Conservation (phyloP, 2,329 filamentous ascomycete species). For the Chrysosporium keratinophilum region DNA sequence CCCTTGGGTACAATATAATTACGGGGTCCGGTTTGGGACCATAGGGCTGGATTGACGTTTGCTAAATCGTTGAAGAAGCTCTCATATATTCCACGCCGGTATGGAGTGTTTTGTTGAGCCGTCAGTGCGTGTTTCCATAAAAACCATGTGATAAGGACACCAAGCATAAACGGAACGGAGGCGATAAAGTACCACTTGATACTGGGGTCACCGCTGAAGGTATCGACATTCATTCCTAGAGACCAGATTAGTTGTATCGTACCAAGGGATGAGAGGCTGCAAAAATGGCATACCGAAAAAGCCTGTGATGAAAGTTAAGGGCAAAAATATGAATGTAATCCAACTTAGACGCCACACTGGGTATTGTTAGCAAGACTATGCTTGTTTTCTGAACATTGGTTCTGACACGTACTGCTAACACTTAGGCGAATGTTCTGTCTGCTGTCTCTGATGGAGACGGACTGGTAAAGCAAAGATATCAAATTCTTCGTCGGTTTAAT, state of each 20-base stretch:
- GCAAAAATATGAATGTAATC: constrained; percentile 34
- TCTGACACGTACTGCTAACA: constrained; percentile 37
- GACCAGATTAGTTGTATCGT: neutral
- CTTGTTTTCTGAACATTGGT: neutral
- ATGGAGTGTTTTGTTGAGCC: constrained; percentile 35
- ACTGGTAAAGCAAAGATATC: constrained; percentile 45
- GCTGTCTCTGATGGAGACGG: constrained; percentile 44
- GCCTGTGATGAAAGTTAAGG: constrained; percentile 41
- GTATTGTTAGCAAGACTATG: neutral
- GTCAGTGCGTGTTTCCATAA: constrained; percentile 39
- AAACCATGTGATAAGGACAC: constrained; percentile 41
- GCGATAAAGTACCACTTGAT: constrained; percentile 45
- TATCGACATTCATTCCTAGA: constrained; percentile 44
- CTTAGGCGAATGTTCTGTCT: constrained; percentile 41
- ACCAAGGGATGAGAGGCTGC: neutral
- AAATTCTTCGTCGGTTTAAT: constrained; percentile 42
- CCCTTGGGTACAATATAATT: constrained; percentile 33
- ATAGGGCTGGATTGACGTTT: constrained; percentile 37
- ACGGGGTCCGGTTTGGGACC: constrained; percentile 40
- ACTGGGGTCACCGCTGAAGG: constrained; percentile 34
- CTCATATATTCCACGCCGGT: constrained; percentile 43
- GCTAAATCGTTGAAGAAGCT: constrained; percentile 41
- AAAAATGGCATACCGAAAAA: constrained; percentile 28
- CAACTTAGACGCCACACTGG: constrained; percentile 29
- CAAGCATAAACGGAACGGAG: constrained; percentile 37